A percentile compares a stretch with the other conserved stretches of the same genome.
Evolutionary conservation across 495 filamentous ascomycete species (phyloP).

Genomic region (Penicillium parvum): DNA sequence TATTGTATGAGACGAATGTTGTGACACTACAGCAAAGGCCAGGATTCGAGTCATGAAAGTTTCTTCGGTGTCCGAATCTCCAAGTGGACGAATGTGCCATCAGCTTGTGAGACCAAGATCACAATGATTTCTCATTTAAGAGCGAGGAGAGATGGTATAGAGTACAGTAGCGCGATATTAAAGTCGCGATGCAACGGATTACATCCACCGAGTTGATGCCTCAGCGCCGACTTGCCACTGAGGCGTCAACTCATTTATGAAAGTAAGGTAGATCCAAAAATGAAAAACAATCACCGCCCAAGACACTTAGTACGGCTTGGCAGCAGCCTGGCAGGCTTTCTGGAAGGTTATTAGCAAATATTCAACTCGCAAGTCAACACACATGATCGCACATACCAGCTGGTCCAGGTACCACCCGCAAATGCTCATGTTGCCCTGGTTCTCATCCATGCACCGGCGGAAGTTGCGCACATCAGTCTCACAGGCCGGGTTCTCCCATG

Average conservation of each 20-base stretch:
- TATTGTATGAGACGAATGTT: background rate
- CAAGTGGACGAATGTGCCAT: slow-evolving; percentile 5
- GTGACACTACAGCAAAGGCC: background rate
- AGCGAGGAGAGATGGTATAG: slow-evolving; percentile 28
- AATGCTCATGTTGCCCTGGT: slow-evolving; percentile 88
- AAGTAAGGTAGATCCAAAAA: background rate
- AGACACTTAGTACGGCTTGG: slow-evolving; percentile 69
- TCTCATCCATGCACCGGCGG: slow-evolving; percentile 92
- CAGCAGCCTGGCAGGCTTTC: slow-evolving; percentile 92
- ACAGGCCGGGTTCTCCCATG: slow-evolving; percentile 57
- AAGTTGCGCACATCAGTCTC: slow-evolving; percentile 76
- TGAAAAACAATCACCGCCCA: background rate
- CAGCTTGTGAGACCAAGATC: background rate
- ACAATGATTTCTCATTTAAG: slow-evolving; percentile 12
- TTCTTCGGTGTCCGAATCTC: background rate
- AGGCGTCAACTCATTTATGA: background rate
- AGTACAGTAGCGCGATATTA: slow-evolving; percentile 23
- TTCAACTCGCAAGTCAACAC: background rate
- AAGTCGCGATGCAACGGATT: slow-evolving; percentile 19
- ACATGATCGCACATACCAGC: slow-evolving; percentile 47
- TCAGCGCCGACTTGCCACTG: too few relatives aligned
- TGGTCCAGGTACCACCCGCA: slow-evolving; percentile 98
- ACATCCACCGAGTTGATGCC: slow-evolving; percentile 2
- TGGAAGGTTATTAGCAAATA: slow-evolving; percentile 31
- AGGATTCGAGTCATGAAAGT: too few relatives aligned